Percentiles rank a stretch among this genome's conserved stretches.
phyloP scores from a whole-genome alignment of 129 eudicot genomes.

The Sambucus nigra region DNA sequence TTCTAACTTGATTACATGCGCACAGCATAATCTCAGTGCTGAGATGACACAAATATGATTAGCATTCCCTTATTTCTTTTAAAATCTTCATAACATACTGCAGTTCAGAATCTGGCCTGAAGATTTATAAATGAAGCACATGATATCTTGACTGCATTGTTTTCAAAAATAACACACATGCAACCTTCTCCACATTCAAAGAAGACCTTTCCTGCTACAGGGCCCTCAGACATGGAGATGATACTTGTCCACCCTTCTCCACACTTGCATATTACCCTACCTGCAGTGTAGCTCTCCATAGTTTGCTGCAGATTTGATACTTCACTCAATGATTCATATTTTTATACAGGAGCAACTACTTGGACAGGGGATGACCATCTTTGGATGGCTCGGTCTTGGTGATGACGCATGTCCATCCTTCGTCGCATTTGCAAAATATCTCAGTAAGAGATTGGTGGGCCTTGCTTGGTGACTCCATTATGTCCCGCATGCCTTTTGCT shows the following conservation, averaged over 20 bases:
- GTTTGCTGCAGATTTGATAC: slow-evolving; percentile 5
- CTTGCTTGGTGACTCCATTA: too few species aligned
- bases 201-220: slow-evolving; percentile 6
- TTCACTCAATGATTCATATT: background rate
- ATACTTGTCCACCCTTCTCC: slow-evolving; percentile 1
- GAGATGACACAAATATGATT: too few species aligned
- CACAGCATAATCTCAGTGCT: too few species aligned
- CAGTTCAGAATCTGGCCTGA: too few species aligned
- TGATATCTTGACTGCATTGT: slow-evolving; percentile 2
- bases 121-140: too few species aligned
- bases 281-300: slow-evolving; percentile 3
- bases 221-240: slow-evolving; percentile 3
- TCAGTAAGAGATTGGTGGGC: too few species aligned
- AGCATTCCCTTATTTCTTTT: too few species aligned
- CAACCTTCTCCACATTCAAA: slow-evolving; percentile 8
- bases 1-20: too few species aligned
- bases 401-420: slow-evolving; percentile 14
- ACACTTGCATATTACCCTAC: slow-evolving; percentile 10
- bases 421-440: slow-evolving; percentile 10
- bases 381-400: slow-evolving; percentile 9
- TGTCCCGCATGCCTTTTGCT: too few species aligned
- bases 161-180: slow-evolving; percentile 8
- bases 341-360: slow-evolving; percentile 6
- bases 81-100: too few species aligned
- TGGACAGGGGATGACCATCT: slow-evolving; percentile 10